phyloP scores from a whole-genome alignment of 495 filamentous ascomycete genomes.

The Beverwykella pulmonaria region DNA sequence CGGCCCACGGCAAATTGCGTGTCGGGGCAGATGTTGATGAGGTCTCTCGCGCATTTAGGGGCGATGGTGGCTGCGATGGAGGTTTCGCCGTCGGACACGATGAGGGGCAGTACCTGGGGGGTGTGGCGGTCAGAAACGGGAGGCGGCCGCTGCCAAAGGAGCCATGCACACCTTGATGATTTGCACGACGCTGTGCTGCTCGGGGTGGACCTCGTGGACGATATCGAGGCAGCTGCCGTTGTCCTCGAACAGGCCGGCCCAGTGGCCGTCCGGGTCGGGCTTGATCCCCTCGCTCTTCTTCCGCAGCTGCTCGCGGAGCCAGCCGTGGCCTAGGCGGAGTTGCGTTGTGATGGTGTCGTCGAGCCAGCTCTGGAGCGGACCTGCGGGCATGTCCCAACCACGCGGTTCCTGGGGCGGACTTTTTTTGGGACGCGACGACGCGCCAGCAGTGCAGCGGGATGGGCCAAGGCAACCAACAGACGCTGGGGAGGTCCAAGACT shows the following conservation, averaged over 20 bases:
- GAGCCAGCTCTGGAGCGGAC: conserved; percentile 4
- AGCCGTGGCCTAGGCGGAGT: not conserved
- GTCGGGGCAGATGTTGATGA: conserved; percentile 3
- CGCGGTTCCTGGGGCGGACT: not conserved
- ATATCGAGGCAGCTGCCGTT: conserved; percentile 26
- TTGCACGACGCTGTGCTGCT: not conserved
- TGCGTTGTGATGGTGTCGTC: not conserved
- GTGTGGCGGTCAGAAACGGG: not conserved
- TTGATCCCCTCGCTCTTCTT: conserved; percentile 8
- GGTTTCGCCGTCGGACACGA: conserved; percentile 18
- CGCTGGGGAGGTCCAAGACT: too few species aligned
- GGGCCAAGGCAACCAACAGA: too few species aligned
- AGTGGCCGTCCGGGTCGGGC: not conserved
- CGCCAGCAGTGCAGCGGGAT: too few species aligned
- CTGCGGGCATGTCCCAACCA: not conserved
- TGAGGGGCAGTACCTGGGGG: conserved; percentile 3
- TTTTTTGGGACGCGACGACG: not conserved
- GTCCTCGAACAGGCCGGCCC: conserved; percentile 34
- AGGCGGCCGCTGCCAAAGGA: not conserved
- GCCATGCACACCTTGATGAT: conserved; percentile 9
- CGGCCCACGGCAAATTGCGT: not conserved
- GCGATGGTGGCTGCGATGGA: conserved; percentile 11
- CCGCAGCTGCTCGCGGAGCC: conserved; percentile 3
- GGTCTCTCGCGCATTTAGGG: not conserved
- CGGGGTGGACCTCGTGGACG: not conserved